Conservation (phyloP, 2,329 filamentous ascomycete species). For the Diaporthe capsici region DNA sequence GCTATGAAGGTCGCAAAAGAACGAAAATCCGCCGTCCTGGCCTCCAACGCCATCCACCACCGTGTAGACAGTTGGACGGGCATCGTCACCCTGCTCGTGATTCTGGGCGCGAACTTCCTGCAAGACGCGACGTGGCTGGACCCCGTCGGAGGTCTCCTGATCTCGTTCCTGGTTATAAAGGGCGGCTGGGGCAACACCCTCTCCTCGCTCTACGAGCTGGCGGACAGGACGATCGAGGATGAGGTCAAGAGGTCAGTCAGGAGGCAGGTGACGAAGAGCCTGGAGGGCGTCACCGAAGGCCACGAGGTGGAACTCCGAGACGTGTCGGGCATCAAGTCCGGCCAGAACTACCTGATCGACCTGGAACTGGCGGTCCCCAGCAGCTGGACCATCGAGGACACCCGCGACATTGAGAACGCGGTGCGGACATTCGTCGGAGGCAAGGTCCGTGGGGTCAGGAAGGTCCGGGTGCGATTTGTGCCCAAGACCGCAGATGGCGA, state of each 20-base stretch:
- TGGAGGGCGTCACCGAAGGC: constrained; percentile 67
- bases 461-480: constrained; percentile 87
- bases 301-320: constrained; percentile 79
- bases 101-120: constrained; percentile 89
- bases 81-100: constrained; percentile 90
- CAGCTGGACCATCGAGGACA: constrained; percentile 80
- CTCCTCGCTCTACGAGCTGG: constrained; percentile 86
- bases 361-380: constrained; percentile 86
- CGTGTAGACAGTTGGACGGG: constrained; percentile 96
- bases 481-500: constrained; percentile 72
- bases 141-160: constrained; percentile 91
- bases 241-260: constrained; percentile 83
- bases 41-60: constrained; percentile 96
- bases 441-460: constrained; percentile 86
- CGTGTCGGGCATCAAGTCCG: constrained; percentile 92
- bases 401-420: constrained; percentile 78
- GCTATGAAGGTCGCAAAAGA: constrained; percentile 96
- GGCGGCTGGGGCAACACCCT: constrained; percentile 90
- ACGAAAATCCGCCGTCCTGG: constrained; percentile 94
- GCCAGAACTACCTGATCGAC: constrained; percentile 96
- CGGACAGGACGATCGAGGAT: constrained; percentile 89
- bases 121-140: constrained; percentile 92
- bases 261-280: constrained; percentile 72
- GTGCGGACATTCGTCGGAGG: constrained; percentile 80
- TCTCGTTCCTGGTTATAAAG: constrained; percentile 93